Evolutionary conservation across 1,284 basidiomycete species (phyloP).

Genomic region (Naganishia albida): DNA sequence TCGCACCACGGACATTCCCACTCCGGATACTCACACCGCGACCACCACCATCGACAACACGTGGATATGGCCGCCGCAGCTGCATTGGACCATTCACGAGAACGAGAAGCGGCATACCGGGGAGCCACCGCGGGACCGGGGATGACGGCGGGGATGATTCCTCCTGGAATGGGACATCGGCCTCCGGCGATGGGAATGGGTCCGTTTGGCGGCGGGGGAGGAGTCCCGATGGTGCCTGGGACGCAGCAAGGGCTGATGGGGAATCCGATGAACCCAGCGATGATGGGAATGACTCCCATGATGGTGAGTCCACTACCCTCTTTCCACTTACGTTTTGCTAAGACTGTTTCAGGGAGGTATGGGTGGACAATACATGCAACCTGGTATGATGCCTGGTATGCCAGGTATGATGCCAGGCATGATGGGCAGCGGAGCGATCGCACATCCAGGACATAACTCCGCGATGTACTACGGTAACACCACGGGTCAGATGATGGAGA

Average conservation of each 20-base stretch:
- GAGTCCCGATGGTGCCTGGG: slow-evolving; percentile 7
- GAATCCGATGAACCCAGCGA: slow-evolving; percentile 4
- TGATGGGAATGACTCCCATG: neutral
- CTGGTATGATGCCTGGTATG: neutral
- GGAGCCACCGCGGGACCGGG: slow-evolving; percentile 2
- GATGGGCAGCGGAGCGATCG: slow-evolving; percentile 10
- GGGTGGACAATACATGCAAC: neutral
- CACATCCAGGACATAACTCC: neutral
- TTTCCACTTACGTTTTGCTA: neutral
- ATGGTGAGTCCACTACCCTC: no score
- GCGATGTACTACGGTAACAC: neutral
- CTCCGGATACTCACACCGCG: neutral
- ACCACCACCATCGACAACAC: slow-evolving; percentile 3
- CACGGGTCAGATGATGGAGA: slow-evolving; percentile 27
- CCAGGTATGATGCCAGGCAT: neutral
- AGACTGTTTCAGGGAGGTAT: neutral
- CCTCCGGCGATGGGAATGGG: slow-evolving; percentile 1
- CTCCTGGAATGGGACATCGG: slow-evolving; percentile 10
- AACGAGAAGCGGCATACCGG: neutral
- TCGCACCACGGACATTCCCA: neutral
- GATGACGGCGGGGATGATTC: slow-evolving; percentile 4
- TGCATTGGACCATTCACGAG: slow-evolving; percentile 3
- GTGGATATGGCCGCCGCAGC: neutral
- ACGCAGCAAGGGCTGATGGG: slow-evolving; percentile 6
- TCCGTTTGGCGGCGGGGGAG: neutral